Evolutionary conservation across 2,329 filamentous ascomycete genomes (phyloP).

Genomic region (Talaromyces sp.): DNA sequence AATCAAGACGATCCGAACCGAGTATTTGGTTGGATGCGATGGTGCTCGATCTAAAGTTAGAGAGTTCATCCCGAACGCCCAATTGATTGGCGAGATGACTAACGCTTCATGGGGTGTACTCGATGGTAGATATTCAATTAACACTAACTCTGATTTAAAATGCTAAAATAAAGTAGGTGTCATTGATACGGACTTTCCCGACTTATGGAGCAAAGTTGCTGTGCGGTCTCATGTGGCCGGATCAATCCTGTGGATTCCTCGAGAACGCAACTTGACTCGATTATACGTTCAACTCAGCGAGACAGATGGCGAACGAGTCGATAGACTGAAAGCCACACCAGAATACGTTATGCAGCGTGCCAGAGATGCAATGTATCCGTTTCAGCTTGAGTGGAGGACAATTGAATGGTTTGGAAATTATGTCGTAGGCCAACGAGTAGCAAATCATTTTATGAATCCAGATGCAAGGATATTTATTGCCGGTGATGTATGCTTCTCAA

Average conservation of each 20-base stretch:
- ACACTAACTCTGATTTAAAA: background rate
- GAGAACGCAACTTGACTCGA: constrained; percentile 61
- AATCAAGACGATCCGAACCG: constrained; percentile 47
- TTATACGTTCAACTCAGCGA: constrained; percentile 62
- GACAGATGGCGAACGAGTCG: constrained; percentile 44
- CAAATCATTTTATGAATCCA: constrained; percentile 53
- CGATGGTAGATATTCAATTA: constrained; percentile 37
- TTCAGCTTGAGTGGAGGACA: constrained; percentile 57
- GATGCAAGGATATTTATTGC: constrained; percentile 63
- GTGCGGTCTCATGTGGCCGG: constrained; percentile 58
- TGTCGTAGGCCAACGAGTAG: constrained; percentile 65
- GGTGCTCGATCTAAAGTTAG: constrained; percentile 66
- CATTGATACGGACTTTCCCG: constrained; percentile 56
- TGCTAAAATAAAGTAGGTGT: constrained; percentile 33
- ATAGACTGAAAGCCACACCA: constrained; percentile 62
- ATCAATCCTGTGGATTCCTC: constrained; percentile 60
- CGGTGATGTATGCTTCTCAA: constrained; percentile 53
- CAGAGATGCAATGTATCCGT: constrained; percentile 63
- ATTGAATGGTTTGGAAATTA: constrained; percentile 62
- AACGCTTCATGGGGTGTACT: constrained; percentile 38
- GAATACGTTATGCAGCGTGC: constrained; percentile 62
- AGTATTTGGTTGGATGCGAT: constrained; percentile 67
- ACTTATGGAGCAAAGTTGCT: constrained; percentile 58
- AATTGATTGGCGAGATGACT: constrained; percentile 54
- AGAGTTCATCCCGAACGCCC: constrained; percentile 52